Evolutionary conservation across 1,284 basidiomycete species (phyloP), one percentile per base, ranked within the genome.

Genomic region (Fomes fomentarius): DNA sequence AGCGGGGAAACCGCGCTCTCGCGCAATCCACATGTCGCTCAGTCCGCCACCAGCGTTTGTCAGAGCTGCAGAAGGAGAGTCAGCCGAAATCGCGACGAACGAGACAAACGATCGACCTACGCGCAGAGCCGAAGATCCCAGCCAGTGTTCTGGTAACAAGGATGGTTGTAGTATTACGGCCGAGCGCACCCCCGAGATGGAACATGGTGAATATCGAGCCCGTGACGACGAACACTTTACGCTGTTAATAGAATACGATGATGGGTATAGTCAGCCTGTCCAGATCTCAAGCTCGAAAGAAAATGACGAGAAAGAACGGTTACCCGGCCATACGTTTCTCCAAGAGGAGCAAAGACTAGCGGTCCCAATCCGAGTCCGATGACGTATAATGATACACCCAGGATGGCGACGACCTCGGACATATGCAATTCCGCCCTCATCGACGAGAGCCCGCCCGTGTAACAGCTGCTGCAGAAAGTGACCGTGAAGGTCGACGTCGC

Each of bases 301-400:
- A 17, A 3, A 14, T 8, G 2, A n/a, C n/a, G 3, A 1, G 34
- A 3, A 17, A 37, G 8, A 37, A 19, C 65, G 71, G 68, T 67
- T 61, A 75, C 80, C 45, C 84, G 74, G 28, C 84, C 83, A 61
- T 76, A 82, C 2, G 58, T 26, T 24, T 61, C 60, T 8, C 57
- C 56, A 0, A 61, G 44, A 1, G 60, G 60, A 47, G 87, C 85
- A 74, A 85, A 88, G 5, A 87, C 47, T 3, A 84, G 68, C 1
- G 84, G 83, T 2, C 71, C 74, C 17, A 74, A 46, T 7, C 67
- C 72, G 55, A 75, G 70, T 1, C 76, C 78, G 24, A 85, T 67
- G 28, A 87, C 83, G 65, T 82, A 87, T 17, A 86, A 67, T 3
- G 83, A 82, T 28, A 89, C 76, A 34, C 86, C 85, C 2, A 86